Evolutionary conservation across 352 stramenopile genomes (phyloP), one percentile per base, ranked within the genome.

Genomic region (Globisporangium nodosum): DNA sequence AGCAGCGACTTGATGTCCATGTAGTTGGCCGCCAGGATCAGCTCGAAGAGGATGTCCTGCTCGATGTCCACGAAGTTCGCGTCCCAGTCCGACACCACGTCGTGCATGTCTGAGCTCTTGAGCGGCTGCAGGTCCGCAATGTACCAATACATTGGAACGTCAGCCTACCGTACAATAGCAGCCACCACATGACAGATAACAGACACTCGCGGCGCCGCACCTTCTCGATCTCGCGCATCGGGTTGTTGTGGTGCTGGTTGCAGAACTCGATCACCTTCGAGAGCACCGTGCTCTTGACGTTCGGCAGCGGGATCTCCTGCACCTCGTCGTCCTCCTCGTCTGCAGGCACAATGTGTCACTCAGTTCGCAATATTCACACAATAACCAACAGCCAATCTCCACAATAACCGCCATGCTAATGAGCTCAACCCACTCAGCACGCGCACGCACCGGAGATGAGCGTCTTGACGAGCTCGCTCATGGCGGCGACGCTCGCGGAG

Each of bases 21-120:
- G 85, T 99, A 99, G 73, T 99, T 99, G 31, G 98, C 97, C 2
- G 97, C 97, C 48, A 99, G 75, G 63, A 99, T 99, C n/a, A 99
- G 81, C 81, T 99, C 97, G 74, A 99, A 99, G 20, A 99, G 78
- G 20, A 99, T 86, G 49, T 99, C 96, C 83, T 99, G 97, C 68
- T 99, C 97, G 57, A 99, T 87, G 66, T 99, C 86, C 54, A 99
- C 96, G 80, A 99, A 99, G 70, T 98, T 97, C 21, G 97, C 96
- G 76, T 99, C 98, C 97, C 97, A 99, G 70, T 99, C 96, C 70
- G 97, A 96, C 31, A 99, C 97, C n/a, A 99, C 94, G 61, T 99
- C 97, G 60, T 94, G 81, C 97, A 99, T 99, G 65, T 98, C 95
- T 21, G 90, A 80, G 59, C 88, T 98, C 73, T 99, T 99, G 51